phyloP scores from a whole-genome alignment of 164 flowering plant species.

The Stephania yunnanensis region DNA sequence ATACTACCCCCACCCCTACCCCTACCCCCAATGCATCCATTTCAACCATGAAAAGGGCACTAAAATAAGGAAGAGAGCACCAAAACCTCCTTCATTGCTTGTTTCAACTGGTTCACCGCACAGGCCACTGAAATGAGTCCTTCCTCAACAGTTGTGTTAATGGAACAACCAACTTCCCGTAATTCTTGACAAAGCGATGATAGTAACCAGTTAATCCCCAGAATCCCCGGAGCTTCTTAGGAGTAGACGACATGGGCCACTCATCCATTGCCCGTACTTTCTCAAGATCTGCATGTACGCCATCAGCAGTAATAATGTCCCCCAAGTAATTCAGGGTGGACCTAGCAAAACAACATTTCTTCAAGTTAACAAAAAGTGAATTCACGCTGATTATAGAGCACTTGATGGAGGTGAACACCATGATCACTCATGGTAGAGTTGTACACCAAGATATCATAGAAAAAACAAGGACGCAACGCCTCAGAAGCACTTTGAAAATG shows the following conservation, averaged over 20 bases:
- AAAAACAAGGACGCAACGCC: background rate
- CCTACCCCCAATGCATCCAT: too few species aligned
- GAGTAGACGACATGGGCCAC: too few species aligned
- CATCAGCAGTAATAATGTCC: background rate
- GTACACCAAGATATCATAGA: background rate
- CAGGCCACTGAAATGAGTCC: background rate
- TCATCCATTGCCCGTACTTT: too few species aligned
- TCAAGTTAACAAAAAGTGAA: too few species aligned
- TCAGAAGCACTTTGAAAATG: background rate
- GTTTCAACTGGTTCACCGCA: constrained; percentile 3
- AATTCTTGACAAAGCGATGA: background rate
- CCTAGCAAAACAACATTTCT: too few species aligned
- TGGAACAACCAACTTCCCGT: background rate
- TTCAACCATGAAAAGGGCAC: too few species aligned
- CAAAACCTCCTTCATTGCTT: constrained; percentile 2
- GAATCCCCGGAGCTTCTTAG: too few species aligned
- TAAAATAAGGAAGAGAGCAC: background rate
- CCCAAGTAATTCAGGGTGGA: too few species aligned
- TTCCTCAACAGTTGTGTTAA: constrained; percentile 12
- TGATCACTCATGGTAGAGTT: background rate
- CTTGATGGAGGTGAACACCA: background rate
- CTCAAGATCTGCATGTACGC: too few species aligned
- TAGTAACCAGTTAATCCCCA: background rate
- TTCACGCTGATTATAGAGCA: too few species aligned
- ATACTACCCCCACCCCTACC: too few species aligned